These are phyloP conservation scores for Candida boleticola DNA, from an alignment of 805 yeast species.

Conservation along the genomic window DNA sequence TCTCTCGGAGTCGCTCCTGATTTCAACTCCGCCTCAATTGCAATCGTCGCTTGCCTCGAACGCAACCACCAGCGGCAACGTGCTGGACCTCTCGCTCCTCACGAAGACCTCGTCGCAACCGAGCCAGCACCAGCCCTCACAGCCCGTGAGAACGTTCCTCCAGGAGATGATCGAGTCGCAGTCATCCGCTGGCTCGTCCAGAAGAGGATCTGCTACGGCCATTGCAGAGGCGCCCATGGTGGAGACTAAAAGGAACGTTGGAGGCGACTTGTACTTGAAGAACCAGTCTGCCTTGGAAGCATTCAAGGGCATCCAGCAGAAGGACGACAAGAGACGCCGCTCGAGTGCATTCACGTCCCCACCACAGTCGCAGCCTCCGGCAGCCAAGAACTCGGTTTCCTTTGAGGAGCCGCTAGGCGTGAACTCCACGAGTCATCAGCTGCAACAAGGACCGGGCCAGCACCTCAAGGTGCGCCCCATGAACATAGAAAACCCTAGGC, in stretches of 20 bases:
- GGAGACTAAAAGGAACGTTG: slow-evolving; percentile 45
- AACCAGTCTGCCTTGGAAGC: slow-evolving; percentile 43
- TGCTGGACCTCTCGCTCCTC: slow-evolving; percentile 14
- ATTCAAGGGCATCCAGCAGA: slow-evolving; percentile 40
- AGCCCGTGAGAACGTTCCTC: slow-evolving; percentile 14
- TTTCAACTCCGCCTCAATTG: slow-evolving; percentile 11
- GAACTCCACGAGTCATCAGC: background rate
- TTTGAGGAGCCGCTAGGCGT: slow-evolving; percentile 6
- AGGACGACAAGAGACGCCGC: slow-evolving; percentile 39
- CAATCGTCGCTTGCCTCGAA: slow-evolving; percentile 18
- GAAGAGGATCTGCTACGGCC: slow-evolving; percentile 30
- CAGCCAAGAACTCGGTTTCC: slow-evolving; percentile 17
- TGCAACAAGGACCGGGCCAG: no score
- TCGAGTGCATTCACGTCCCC: slow-evolving; percentile 25
- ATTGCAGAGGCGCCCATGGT: slow-evolving; percentile 40
- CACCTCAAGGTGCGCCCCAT: slow-evolving; percentile 35
- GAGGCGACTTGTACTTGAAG: slow-evolving; percentile 41
- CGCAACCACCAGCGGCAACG: background rate
- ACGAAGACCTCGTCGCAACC: slow-evolving; percentile 10
- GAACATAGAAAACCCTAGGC: slow-evolving; percentile 16
- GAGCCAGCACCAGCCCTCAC: slow-evolving; percentile 17
- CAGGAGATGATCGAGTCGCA: slow-evolving; percentile 35
- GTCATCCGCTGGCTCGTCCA: slow-evolving; percentile 22
- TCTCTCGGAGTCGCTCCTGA: slow-evolving; percentile 13
- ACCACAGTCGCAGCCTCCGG: slow-evolving; percentile 11